phyloP scores from a whole-genome alignment of 2,329 filamentous ascomycete species.

The Sporothrix variecibatus region DNA sequence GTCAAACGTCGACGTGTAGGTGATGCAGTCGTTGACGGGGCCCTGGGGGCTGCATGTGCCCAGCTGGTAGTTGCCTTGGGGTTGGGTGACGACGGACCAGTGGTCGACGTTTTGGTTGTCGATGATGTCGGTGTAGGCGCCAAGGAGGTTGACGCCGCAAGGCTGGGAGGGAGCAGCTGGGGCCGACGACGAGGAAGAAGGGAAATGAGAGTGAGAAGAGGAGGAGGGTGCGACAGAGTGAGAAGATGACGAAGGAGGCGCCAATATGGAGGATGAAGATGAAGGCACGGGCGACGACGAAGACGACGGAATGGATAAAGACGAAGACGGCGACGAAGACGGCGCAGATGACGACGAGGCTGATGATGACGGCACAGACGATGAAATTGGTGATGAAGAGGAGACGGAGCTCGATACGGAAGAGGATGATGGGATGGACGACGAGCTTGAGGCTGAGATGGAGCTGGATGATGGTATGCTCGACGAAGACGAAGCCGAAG shows the following conservation, averaged over 20 bases:
- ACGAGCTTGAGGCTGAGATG: background rate
- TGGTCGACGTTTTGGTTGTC: background rate
- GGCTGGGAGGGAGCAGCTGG: background rate
- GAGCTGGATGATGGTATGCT: background rate
- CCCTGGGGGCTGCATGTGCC: background rate
- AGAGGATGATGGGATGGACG: background rate
- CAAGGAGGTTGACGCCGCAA: background rate
- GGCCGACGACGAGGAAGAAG: background rate
- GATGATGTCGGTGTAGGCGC: background rate
- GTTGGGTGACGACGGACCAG: background rate
- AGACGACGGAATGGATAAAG: no score
- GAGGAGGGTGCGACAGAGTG: background rate
- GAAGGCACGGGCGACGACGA: no score
- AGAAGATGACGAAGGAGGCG: background rate
- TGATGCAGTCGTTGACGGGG: background rate
- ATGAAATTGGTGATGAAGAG: background rate
- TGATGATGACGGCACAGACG: no score
- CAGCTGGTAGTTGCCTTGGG: background rate
- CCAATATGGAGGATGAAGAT: no score
- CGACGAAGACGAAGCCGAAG: background rate
- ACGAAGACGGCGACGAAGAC: no score
- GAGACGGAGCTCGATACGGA: background rate
- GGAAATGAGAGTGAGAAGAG: background rate
- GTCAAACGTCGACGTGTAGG: slow-evolving; percentile 3
- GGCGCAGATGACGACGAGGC: no score